phyloP scores from a whole-genome alignment of 2,329 filamentous ascomycete species.

The Ophiostoma sp. region DNA sequence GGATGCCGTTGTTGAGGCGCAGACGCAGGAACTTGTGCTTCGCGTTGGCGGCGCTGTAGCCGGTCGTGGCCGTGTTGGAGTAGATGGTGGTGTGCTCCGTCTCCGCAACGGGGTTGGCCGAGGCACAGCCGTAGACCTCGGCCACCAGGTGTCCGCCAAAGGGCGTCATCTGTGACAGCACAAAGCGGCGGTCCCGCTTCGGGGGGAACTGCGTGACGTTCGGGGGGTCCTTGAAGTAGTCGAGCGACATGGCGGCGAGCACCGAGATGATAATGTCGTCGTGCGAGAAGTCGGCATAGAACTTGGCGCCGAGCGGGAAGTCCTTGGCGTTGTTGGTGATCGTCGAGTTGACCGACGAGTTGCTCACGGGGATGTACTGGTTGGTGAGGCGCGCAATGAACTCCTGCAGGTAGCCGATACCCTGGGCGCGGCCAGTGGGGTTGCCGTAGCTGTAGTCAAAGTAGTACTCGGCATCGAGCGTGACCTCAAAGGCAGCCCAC shows the following conservation, averaged over 20 bases:
- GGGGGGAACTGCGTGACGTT: slow-evolving; percentile 39
- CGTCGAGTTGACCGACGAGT: slow-evolving; percentile 48
- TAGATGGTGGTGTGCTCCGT: slow-evolving; percentile 39
- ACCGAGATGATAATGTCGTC: slow-evolving; percentile 48
- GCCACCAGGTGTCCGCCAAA: slow-evolving; percentile 51
- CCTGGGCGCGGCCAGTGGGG: slow-evolving; percentile 47
- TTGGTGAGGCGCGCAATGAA: slow-evolving; percentile 44
- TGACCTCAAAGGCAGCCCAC: slow-evolving; percentile 50
- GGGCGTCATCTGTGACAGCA: slow-evolving; percentile 47
- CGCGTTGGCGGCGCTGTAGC: slow-evolving; percentile 39
- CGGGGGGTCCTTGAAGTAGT: slow-evolving; percentile 48
- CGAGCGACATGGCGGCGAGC: slow-evolving; percentile 47
- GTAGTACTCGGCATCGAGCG: slow-evolving; percentile 48
- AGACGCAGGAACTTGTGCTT: slow-evolving; percentile 45
- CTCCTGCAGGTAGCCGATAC: slow-evolving; percentile 49
- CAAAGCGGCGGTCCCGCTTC: slow-evolving; percentile 42
- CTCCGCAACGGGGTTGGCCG: slow-evolving; percentile 36
- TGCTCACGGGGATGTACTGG: slow-evolving; percentile 42
- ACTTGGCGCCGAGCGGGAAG: slow-evolving; percentile 44
- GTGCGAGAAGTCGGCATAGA: slow-evolving; percentile 50
- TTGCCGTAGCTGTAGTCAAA: slow-evolving; percentile 44
- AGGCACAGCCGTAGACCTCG: slow-evolving; percentile 49
- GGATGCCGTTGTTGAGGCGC: slow-evolving; percentile 45
- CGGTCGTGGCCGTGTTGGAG: slow-evolving; percentile 38
- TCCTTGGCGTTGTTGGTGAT: slow-evolving; percentile 40